Evolutionary conservation across 352 stramenopile species (phyloP).

Genomic region (Globisporangium barbulae): DNA sequence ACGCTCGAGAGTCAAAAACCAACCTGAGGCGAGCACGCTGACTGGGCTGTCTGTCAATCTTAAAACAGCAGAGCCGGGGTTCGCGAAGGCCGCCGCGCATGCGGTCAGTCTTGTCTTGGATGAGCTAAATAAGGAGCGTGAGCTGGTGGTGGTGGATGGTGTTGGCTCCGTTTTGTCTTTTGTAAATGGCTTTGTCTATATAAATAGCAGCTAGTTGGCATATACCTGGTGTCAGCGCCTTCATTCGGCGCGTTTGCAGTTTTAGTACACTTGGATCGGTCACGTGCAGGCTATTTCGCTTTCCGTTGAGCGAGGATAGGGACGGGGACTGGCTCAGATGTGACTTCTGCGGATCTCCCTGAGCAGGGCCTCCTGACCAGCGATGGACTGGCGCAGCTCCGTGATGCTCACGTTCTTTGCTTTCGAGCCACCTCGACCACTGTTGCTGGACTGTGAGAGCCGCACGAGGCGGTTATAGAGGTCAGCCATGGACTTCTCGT

Average conservation of each 20-base stretch:
- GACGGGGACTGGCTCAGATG: neutral
- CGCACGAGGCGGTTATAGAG: slow-evolving; percentile 21
- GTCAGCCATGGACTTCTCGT: slow-evolving; percentile 14
- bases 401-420: slow-evolving; percentile 4
- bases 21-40: neutral
- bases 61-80: neutral
- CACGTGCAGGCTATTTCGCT: slow-evolving; percentile 7
- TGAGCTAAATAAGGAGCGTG: neutral
- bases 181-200: neutral
- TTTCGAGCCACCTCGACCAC: neutral
- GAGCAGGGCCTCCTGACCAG: slow-evolving; percentile 11
- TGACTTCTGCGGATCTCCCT: slow-evolving; percentile 16
- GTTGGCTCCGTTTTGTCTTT: neutral
- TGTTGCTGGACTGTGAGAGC: slow-evolving; percentile 15
- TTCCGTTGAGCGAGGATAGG: slow-evolving; percentile 13
- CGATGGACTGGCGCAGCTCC: slow-evolving; percentile 18
- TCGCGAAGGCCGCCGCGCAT: neutral
- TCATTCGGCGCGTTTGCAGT: neutral
- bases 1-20: neutral
- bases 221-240: neutral
- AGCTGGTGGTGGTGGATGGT: neutral
- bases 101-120: neutral
- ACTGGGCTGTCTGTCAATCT: neutral
- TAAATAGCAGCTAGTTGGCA: slow-evolving; percentile 10
- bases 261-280: neutral